Evolutionary conservation across 768 basidiomycete species (phyloP), one percentile per base, ranked within the genome.

Genomic region (Boletus rubescentipes): DNA sequence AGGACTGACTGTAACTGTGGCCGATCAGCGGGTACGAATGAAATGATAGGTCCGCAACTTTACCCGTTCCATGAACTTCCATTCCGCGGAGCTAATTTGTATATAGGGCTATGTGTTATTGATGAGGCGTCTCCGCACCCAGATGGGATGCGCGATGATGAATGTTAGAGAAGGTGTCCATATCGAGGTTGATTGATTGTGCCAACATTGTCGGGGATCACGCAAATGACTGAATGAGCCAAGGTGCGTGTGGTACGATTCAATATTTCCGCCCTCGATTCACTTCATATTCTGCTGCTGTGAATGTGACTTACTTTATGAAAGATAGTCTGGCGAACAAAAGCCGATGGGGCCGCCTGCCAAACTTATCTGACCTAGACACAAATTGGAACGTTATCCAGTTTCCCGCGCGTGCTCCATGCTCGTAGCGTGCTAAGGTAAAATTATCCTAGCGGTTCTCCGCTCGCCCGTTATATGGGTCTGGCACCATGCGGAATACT

Each of bases 51-150:
- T 9, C 39, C 54, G 55, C 57, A 56, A 44, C 46, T 46, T 52
- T 34, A 41, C 57, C 45, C 41, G 31, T 37, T 54, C 15, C 9
- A 50, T 61, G 29, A 36, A 36, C 58, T 67, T 66, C 63, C 63
- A 68, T 68, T 61, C 55, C 43, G 42, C 58, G 51, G 50, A 57
- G 16, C 44, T 42, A 45, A 43, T 48, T 43, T 43, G 18, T 20
- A 30, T 16, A 29, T 10, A 53, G 38, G 14, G 32, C 31, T 53
- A 44, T 40, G 31, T 46, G 37, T 21, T 39, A 45, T 34, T 54
- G 46, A 39, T 54, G 44, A 42, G 4, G 36, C 34, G 32, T 41
- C 20, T 37, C 49, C 51, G 46, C 23, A 39, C 34, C 42, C 31
- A 9, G 36, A 48, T 44, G 12, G 46, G 31, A 43, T 10, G 46